These are phyloP conservation scores for Sutorius australiensis DNA, from an alignment of 768 basidiomycete genomes.

Conservation along the genomic window DNA sequence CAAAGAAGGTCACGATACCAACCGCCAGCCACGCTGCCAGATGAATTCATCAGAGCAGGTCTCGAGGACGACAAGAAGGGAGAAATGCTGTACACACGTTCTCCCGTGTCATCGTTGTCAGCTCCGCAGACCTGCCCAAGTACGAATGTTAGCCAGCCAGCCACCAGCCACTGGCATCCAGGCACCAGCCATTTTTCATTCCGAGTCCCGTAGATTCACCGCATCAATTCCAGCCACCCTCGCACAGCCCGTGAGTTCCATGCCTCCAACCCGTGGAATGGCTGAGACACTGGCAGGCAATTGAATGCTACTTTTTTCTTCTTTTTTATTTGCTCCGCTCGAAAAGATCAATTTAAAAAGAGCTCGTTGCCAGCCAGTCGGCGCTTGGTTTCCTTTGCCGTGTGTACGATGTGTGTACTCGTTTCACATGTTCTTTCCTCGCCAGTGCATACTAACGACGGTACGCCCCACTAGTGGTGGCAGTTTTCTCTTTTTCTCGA, in stretches of 20 bases:
- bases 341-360: slow-evolving; percentile 15
- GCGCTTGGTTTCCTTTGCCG: slow-evolving; percentile 15
- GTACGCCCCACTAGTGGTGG: slow-evolving; percentile 7
- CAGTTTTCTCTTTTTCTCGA: slow-evolving; percentile 13
- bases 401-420: slow-evolving; percentile 25
- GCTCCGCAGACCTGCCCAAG: not conserved
- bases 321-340: slow-evolving; percentile 19
- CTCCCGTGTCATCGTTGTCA: not conserved
- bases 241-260: slow-evolving; percentile 16
- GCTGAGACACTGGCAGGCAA: slow-evolving; percentile 1
- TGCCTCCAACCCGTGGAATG: not conserved
- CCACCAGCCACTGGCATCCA: slow-evolving; percentile 8
- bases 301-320: slow-evolving; percentile 1
- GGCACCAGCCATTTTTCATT: slow-evolving; percentile 18
- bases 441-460: slow-evolving; percentile 1
- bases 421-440: not conserved
- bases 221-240: slow-evolving; percentile 16
- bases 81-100: slow-evolving; percentile 7
- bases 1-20: not conserved
- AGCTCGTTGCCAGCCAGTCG: not conserved
- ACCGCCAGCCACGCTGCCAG: not conserved
- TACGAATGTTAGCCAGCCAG: slow-evolving; percentile 1
- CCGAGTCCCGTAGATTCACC: not conserved
- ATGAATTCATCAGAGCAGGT: not conserved
- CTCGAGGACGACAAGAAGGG: not conserved